Percentiles rank a stretch among this genome's conserved stretches.
These are phyloP conservation scores for Piper betle DNA, from an alignment of 164 flowering plant genomes.

Conservation along the genomic window DNA sequence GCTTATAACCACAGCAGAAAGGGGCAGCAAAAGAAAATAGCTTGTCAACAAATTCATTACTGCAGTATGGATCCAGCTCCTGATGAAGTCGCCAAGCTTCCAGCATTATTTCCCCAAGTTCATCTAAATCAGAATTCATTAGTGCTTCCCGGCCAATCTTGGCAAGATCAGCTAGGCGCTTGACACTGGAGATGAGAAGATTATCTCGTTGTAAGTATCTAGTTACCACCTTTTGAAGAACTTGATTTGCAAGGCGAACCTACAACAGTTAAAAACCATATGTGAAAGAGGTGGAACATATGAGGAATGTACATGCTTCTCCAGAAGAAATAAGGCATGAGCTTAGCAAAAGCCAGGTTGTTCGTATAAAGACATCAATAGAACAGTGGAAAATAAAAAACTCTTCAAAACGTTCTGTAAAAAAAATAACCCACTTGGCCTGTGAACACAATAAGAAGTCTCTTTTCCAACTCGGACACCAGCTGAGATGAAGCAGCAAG, in stretches of 20 bases:
- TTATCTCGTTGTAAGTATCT: constrained; percentile 81
- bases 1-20: constrained; percentile 93
- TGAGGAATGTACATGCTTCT: no score
- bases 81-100: constrained; percentile 98
- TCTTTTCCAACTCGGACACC: constrained; percentile 52
- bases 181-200: constrained; percentile 85
- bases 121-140: constrained; percentile 78
- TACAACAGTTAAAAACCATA: constrained; percentile 8
- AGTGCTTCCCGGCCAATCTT: constrained; percentile 85
- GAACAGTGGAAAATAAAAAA: no score
- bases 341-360: no score
- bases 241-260: constrained; percentile 94
- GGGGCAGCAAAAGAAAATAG: constrained; percentile 57
- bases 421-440: constrained; percentile 76
- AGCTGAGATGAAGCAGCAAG: constrained; percentile 65
- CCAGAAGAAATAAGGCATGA: no score
- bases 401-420: no score
- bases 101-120: constrained; percentile 74
- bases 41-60: constrained; percentile 71
- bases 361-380: no score
- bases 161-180: constrained; percentile 88
- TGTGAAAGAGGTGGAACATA: no score
- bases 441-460: constrained; percentile 85
- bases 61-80: constrained; percentile 91
- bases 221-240: constrained; percentile 82